These are phyloP conservation scores for Cutaneotrichosporon cavernicola DNA, from an alignment of 1,284 basidiomycete species.

Conservation along the genomic window DNA sequence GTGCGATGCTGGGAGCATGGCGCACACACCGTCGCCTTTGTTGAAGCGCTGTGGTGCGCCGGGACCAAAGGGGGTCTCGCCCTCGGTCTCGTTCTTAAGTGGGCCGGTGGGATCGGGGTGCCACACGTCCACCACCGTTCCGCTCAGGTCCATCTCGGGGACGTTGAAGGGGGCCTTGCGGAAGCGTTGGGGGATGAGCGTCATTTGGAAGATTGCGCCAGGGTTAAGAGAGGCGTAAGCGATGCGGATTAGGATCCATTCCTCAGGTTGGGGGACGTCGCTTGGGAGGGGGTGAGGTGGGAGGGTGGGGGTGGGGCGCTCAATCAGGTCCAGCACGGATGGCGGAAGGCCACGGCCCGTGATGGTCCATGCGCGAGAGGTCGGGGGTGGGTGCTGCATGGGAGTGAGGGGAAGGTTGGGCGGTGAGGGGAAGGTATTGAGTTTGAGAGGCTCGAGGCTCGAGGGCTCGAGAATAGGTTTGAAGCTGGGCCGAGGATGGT, in stretches of 20 bases:
- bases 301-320: background rate
- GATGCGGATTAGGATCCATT: constrained; percentile 20
- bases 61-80: background rate
- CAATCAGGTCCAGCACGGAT: constrained; percentile 9
- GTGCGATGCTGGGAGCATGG: constrained; percentile 15
- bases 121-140: constrained; percentile 23
- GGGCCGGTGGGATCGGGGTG: background rate
- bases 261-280: constrained; percentile 7
- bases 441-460: no score
- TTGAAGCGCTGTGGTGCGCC: constrained; percentile 7
- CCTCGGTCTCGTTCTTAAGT: background rate
- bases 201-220: constrained; percentile 17
- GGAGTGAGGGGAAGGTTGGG: background rate
- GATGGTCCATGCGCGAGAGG: constrained; percentile 1
- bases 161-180: background rate
- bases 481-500: no score
- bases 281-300: constrained; percentile 14
- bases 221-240: constrained; percentile 19
- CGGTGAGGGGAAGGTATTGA: no score
- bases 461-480: no score
- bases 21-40: constrained; percentile 16
- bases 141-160: constrained; percentile 22
- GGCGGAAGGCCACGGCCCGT: constrained; percentile 17
- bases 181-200: constrained; percentile 7
- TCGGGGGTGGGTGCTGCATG: background rate